Percentiles rank a stretch among this genome's conserved stretches.
Evolutionary conservation across 2,329 filamentous ascomycete species (phyloP).

Genomic region (Reticulascus tulasneorum): DNA sequence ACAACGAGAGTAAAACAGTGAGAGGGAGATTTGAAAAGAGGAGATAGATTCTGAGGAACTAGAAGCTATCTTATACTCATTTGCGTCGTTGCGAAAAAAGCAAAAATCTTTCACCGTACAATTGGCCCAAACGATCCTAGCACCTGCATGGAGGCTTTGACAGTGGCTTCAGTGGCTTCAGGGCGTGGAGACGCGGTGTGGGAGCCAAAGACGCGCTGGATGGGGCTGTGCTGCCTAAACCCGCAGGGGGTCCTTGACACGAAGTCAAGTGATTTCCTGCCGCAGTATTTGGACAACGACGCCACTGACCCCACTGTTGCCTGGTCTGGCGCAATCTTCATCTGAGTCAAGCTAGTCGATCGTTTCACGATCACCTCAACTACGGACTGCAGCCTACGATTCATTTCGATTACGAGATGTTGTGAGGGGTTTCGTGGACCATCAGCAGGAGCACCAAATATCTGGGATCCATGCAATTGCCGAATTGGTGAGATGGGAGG

Average conservation of each 20-base stretch:
- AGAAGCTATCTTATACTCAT: constrained; percentile 10
- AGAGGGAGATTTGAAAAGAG: background rate
- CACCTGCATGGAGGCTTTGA: constrained; percentile 1
- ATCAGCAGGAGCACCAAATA: too few relatives aligned
- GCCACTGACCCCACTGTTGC: too few relatives aligned
- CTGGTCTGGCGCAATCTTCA: too few relatives aligned
- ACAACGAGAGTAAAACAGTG: background rate
- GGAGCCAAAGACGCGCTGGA: constrained; percentile 9
- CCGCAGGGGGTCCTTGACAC: constrained; percentile 4
- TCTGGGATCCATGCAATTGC: too few relatives aligned
- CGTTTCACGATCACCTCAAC: too few relatives aligned
- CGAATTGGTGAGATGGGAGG: too few relatives aligned
- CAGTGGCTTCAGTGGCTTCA: constrained; percentile 2
- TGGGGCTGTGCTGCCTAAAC: constrained; percentile 13
- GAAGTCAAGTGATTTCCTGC: constrained; percentile 12
- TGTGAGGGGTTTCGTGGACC: too few relatives aligned
- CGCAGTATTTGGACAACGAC: too few relatives aligned
- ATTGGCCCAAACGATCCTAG: background rate
- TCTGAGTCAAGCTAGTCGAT: too few relatives aligned
- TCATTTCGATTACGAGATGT: too few relatives aligned
- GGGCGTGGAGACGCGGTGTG: too few relatives aligned
- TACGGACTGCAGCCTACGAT: too few relatives aligned
- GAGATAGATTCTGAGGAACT: background rate
- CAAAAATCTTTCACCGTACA: constrained; percentile 1
- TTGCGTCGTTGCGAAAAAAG: background rate